These are phyloP conservation scores for Boletus rufocinnamomeus DNA, from an alignment of 768 basidiomycete species.

Conservation along the genomic window DNA sequence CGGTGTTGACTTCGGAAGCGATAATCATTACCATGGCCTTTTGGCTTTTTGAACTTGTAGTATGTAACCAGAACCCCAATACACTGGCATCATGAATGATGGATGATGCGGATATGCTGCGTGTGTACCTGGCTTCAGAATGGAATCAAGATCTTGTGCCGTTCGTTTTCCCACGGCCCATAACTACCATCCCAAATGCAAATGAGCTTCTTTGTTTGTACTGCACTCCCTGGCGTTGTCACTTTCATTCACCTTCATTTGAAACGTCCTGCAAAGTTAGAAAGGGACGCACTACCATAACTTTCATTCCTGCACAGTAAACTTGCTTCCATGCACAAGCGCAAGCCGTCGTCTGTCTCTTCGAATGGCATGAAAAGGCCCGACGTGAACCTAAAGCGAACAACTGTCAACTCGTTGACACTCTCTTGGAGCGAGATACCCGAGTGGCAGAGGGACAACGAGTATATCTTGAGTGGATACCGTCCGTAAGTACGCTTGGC, in stretches of 20 bases:
- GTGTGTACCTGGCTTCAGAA: constrained; percentile 23
- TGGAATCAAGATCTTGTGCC: constrained; percentile 29
- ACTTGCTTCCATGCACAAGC: constrained; percentile 19
- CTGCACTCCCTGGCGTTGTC: not conserved
- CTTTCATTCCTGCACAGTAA: constrained; percentile 3
- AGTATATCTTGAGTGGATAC: constrained; percentile 70
- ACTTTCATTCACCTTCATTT: constrained; percentile 9
- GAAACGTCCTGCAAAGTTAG: constrained; percentile 3
- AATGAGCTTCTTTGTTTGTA: not conserved
- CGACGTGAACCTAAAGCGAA: constrained; percentile 2
- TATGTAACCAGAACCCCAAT: constrained; percentile 20
- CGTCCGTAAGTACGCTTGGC: constrained; percentile 49
- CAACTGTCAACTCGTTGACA: constrained; percentile 24
- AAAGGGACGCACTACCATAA: not conserved
- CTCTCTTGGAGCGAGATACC: constrained; percentile 60
- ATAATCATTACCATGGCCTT: constrained; percentile 13
- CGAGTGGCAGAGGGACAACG: constrained; percentile 73
- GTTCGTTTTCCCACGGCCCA: constrained; percentile 17
- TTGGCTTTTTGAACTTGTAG: constrained; percentile 14
- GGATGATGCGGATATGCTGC: constrained; percentile 12
- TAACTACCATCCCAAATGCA: too few relatives aligned
- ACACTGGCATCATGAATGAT: constrained; percentile 9
- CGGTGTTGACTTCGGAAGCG: constrained; percentile 27
- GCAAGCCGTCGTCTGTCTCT: constrained; percentile 7
- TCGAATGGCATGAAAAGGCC: constrained; percentile 11